Evolutionary conservation across 768 basidiomycete species (phyloP).

Genomic region (Pisolithus tinctorius): DNA sequence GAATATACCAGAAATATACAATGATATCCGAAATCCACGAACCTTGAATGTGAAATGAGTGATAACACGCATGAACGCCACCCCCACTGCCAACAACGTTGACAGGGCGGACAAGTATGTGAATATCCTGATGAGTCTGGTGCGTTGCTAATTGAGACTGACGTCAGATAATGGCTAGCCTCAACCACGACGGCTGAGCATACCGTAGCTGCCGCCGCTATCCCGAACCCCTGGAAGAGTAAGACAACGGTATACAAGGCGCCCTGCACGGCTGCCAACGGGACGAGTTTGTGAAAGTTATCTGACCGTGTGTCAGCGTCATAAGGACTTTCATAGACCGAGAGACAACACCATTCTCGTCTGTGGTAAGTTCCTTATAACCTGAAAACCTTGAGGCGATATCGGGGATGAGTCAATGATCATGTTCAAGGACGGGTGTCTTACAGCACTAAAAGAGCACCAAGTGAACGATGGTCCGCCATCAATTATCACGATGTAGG

Average conservation of each 20-base stretch:
- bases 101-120: conserved; percentile 44
- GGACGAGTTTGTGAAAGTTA: conserved; percentile 39
- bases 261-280: conserved; percentile 55
- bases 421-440: neutral
- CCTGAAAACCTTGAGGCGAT: conserved; percentile 45
- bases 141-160: conserved; percentile 41
- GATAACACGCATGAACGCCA: conserved; percentile 49
- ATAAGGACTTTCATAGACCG: neutral
- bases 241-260: conserved; percentile 45
- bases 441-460: conserved; percentile 15
- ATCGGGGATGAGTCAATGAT: neutral
- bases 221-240: conserved; percentile 49
- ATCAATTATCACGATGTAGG: neutral
- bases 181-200: conserved; percentile 15
- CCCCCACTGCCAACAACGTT: conserved; percentile 42
- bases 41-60: conserved; percentile 69
- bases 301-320: conserved; percentile 23
- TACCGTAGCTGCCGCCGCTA: conserved; percentile 45
- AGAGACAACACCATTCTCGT: conserved; percentile 40
- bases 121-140: conserved; percentile 47
- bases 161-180: neutral
- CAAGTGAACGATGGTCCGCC: neutral
- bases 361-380: conserved; percentile 48
- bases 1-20: neutral
- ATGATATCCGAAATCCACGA: neutral